Evolutionary conservation across 2,329 filamentous ascomycete genomes (phyloP), one percentile per base, ranked within the genome.

Genomic region (Trichoderma citrinoviride): DNA sequence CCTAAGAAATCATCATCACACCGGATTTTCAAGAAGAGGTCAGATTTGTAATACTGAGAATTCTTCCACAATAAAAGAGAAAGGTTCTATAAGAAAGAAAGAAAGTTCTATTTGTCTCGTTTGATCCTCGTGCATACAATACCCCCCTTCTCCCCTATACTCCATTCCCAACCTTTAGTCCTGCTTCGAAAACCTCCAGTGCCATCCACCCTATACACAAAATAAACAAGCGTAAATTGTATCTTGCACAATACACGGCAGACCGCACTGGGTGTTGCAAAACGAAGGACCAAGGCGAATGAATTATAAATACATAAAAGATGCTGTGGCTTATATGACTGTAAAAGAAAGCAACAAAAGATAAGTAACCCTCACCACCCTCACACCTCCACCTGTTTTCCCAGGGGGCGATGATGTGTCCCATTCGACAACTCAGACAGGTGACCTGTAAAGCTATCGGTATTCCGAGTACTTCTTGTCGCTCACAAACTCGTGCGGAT

Each of bases 291-390:
- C 44, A 46, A 23, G 53, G 47, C 37, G 58, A 62, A 50, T 62
- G 49, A 62, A 62, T 62, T 53, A 62, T 62, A 54, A 61, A 54
- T 53, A 62, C 47, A 62, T 62, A 62, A 52, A 62, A 62, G 25
- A 62, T 62, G 58, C 49, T 53, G 58, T 15, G 49, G 49, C 40
- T 54, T 53, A 43, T 62, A 46, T 53, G 43, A 62, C 49, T 49
- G 3, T 49, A 54, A n/a, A n/a, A 54, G 40, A n/a, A 25, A 6
- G 53, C 50, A 53, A 37, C 6, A 46, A 12, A 27, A 52, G 52
- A 43, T 37, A 12, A 29, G 3, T 41, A 12, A 10, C 7, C 25
- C 58, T 44, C 54, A 15, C 41, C 29, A 25, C 29, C 37, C 21
- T 21, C 23, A 17, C 19, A 55, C 29, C 52, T 25, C 33, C 40